A percentile compares a stretch with the other conserved stretches of the same genome.
Evolutionary conservation across 257 asterid species (phyloP).

Genomic region (Nicotiana tabacum): DNA sequence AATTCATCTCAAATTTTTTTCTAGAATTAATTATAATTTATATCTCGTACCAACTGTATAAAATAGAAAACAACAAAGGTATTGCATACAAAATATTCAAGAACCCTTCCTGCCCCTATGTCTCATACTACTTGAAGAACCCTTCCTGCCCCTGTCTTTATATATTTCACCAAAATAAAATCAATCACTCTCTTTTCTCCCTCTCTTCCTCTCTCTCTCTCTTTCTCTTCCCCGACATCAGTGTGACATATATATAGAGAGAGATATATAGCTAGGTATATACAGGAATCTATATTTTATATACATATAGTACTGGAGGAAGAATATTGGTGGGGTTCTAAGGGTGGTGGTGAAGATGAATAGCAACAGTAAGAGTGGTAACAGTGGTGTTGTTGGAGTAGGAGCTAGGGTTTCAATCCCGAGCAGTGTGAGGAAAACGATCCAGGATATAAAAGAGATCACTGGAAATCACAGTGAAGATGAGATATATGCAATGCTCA

Average conservation of each 20-base stretch:
- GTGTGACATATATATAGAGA: not conserved
- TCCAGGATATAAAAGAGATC: conserved; percentile 79
- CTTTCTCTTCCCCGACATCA: not conserved
- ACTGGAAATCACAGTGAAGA: conserved; percentile 82
- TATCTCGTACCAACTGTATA: too few species aligned
- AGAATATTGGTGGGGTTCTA: conserved; percentile 28
- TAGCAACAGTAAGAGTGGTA: conserved; percentile 31
- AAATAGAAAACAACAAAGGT: not conserved
- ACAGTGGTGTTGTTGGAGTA: conserved; percentile 11
- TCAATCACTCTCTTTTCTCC: not conserved
- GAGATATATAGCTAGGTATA: not conserved
- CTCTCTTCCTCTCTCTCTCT: not conserved
- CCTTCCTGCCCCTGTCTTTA: conserved; percentile 4
- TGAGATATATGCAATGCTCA: conserved; percentile 85
- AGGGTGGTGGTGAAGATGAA: conserved; percentile 46
- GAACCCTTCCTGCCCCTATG: conserved; percentile 9
- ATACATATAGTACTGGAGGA: not conserved
- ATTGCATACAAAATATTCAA: not conserved
- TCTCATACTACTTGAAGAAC: conserved; percentile 8
- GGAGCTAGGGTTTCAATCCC: conserved; percentile 69
- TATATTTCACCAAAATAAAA: not conserved
- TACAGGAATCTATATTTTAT: not conserved
- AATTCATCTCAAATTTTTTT: too few species aligned
- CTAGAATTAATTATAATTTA: too few species aligned
- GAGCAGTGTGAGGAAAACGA: conserved; percentile 60